A percentile compares a stretch with the other conserved stretches of the same genome.
phyloP scores from a whole-genome alignment of 805 yeast species.

The Nakazawaea ernobii region DNA sequence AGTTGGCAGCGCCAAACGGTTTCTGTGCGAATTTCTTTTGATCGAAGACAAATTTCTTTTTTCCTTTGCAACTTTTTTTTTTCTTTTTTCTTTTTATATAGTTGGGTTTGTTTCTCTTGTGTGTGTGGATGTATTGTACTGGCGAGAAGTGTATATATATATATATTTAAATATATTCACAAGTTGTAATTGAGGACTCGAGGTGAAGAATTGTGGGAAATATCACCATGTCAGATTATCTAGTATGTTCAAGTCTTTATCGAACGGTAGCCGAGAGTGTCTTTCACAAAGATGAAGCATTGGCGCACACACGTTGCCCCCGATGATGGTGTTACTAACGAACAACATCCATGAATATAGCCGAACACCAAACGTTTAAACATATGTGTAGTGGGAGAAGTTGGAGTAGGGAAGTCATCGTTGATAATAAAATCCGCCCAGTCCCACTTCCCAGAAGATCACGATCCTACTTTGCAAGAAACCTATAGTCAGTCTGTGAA shows the following conservation, averaged over 20 bases:
- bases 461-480: slow-evolving; percentile 24
- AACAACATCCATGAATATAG: not conserved
- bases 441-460: slow-evolving; percentile 16
- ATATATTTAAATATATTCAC: too few relatives aligned
- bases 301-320: not conserved
- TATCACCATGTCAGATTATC: not conserved
- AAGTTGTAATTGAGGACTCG: too few relatives aligned
- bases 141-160: too few relatives aligned
- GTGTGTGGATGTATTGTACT: not conserved
- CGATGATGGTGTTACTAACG: not conserved
- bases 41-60: not conserved
- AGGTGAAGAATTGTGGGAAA: not conserved
- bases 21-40: too few relatives aligned
- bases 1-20: too few relatives aligned
- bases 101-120: not conserved
- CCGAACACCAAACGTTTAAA: slow-evolving; percentile 10
- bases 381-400: slow-evolving; percentile 25
- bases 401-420: slow-evolving; percentile 27
- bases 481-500: slow-evolving; percentile 15
- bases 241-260: too few relatives aligned
- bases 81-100: too few relatives aligned
- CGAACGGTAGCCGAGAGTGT: not conserved
- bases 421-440: slow-evolving; percentile 20
- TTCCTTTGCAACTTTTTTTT: too few relatives aligned
- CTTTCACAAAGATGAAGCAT: not conserved